A percentile compares a stretch with the other conserved stretches of the same genome.
Evolutionary conservation across 2,329 filamentous ascomycete genomes (phyloP).

Genomic region (Hypoxylon sp.): DNA sequence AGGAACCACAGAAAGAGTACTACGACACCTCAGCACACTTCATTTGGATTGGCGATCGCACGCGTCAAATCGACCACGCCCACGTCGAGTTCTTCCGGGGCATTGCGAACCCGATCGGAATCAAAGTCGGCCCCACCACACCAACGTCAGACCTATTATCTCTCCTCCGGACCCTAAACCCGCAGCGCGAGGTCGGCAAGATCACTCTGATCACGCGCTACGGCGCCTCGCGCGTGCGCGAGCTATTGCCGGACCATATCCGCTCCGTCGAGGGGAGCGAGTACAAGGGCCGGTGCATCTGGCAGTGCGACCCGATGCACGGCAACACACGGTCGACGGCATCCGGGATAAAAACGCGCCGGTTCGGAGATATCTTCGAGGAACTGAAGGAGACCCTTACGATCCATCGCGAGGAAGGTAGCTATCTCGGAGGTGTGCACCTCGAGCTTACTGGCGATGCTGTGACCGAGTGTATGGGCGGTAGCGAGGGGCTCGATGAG

Average conservation of each 20-base stretch:
- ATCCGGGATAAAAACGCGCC: constrained; percentile 89
- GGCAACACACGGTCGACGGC: constrained; percentile 81
- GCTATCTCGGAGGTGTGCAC: constrained; percentile 93
- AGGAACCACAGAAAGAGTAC: constrained; percentile 71
- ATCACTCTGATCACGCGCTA: constrained; percentile 97
- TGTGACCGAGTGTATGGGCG: constrained; percentile 95
- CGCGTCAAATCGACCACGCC: constrained; percentile 90
- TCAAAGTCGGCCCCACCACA: constrained; percentile 95
- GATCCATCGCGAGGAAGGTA: constrained; percentile 86
- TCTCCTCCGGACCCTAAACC: constrained; percentile 89
- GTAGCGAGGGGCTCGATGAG: constrained; percentile 87
- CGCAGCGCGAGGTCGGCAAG: constrained; percentile 85
- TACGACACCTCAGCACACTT: constrained; percentile 98
- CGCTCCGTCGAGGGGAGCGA: constrained; percentile 87
- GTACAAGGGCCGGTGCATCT: constrained; percentile 78
- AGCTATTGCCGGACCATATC: constrained; percentile 87
- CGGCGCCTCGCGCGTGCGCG: constrained; percentile 81
- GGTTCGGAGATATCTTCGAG: constrained; percentile 89
- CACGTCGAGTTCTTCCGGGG: constrained; percentile 99
- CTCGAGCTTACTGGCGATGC: constrained; percentile 95
- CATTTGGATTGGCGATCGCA: constrained; percentile 98
- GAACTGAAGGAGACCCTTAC: constrained; percentile 87
- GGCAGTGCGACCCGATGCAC: constrained; percentile 99
- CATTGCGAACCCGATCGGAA: constrained; percentile 93
- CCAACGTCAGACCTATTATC: constrained; percentile 79